Conservation (phyloP, 108 stramenopile genomes). For the Nannochloropsis oceanica region DNA sequence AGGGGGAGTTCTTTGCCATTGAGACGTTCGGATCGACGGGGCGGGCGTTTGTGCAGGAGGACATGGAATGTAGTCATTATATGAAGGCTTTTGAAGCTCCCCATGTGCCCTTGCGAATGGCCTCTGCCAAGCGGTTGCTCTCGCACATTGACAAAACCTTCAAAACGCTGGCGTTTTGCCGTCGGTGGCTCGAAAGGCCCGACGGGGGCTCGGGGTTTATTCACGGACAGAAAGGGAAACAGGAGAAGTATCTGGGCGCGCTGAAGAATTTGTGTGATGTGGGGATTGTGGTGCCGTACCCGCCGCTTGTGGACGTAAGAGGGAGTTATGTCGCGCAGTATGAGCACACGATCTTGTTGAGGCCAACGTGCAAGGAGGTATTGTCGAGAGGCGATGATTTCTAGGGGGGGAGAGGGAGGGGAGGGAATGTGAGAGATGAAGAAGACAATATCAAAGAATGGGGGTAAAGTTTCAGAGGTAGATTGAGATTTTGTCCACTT, state of each 20-base stretch:
- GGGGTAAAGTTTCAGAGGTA: too few relatives aligned
- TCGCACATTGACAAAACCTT: conserved; percentile 98
- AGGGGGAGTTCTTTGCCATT: conserved; percentile 94
- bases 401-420: too few relatives aligned
- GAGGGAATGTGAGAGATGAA: too few relatives aligned
- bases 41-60: conserved; percentile 59
- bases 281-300: conserved; percentile 83
- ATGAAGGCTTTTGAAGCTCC: conserved; percentile 92
- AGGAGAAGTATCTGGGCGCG: conserved; percentile 92
- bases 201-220: conserved; percentile 31
- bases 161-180: conserved; percentile 94
- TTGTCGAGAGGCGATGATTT: conserved; percentile 93
- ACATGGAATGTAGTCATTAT: conserved; percentile 96
- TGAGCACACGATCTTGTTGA: conserved; percentile 84
- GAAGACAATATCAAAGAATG: too few relatives aligned
- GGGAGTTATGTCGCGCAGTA: conserved; percentile 96
- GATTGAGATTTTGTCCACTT: too few relatives aligned
- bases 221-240: conserved; percentile 56
- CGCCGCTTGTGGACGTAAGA: conserved; percentile 86
- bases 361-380: conserved; percentile 95
- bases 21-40: conserved; percentile 96
- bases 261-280: conserved; percentile 94
- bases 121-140: conserved; percentile 64
- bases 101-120: conserved; percentile 67
- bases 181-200: conserved; percentile 90